Evolutionary conservation across 441 rosid genomes (phyloP), one percentile per base, ranked within the genome.

Genomic region (Gossypium schwendimanii): DNA sequence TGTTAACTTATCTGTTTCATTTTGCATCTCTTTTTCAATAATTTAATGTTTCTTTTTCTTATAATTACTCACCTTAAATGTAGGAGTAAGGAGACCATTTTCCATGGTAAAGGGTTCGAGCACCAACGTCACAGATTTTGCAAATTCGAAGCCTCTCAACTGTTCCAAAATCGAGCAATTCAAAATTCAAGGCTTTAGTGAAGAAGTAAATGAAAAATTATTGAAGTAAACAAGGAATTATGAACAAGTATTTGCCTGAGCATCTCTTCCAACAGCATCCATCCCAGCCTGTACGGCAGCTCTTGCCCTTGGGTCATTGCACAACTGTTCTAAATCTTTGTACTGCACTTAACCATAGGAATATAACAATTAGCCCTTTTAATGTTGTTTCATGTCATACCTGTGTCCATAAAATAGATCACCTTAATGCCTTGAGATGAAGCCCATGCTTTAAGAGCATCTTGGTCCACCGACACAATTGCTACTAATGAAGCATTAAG

Each of bases 121-220:
- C 78, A 90, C 97, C 81, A 96, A 75, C 23, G 94, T 91, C 74
- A 90, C 87, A 0, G 97, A 97, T 79, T 96, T 91, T 24, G 84
- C 97, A 78, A 90, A 91, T 87, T 96, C 99, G 20, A 96, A 96
- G 67, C 97, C 99, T 84, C 99, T 84, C 78, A 96, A 82, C 99
- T 96, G 95, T 76, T 72, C 54, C 44, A 59, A 59, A 15, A 52
- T 57, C 62, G 14, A 44, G 4, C 55, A 44, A 62, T 23, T 45
- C 23, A 31, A 52, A 9, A 5, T 31, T 63, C 57, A 31, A 62
- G 70, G 71, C 31, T 60, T 52, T 8, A 53, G 12, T 53, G 59
- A 53, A 18, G 26, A 1, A 28, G n/a, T 15, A 23, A 15, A 17
- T 20, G 45, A 65, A 53, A 31, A 31, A 54, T 68, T 6, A 3